Base-by-base conservation (phyloP, 257 asterid species). In the Anisodus tanguticus region DNA sequence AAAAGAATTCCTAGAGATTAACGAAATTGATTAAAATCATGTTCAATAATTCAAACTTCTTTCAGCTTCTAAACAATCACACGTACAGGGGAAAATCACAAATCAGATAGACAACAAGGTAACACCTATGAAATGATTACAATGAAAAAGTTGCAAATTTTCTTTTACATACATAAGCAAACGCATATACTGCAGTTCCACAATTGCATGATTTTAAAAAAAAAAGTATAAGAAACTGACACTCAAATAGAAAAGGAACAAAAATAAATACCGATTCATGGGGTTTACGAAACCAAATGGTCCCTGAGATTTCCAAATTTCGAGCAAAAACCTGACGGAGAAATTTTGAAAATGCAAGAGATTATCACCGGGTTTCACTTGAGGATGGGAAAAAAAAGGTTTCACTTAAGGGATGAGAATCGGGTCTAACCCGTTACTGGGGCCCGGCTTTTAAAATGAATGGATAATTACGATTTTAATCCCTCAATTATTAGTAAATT, bases 41-140 rank as follows among this genome's bases (percentile, higher is more conserved):
- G 80, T 72, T 72, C 58, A 22, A 72, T 45, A 45, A 71, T 45
- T 71, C 58, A n/a, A n/a, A 43, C 58, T 72, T 63, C 4, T 72
- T 72, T 47, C 59, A 45, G 59, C 10, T 72, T 47, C 59, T 70
- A 17, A 37, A 70, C 15, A 70, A 17, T 43, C 57, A 43, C 79
- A 68, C 22, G 47, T 45, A 71, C 6, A 45, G 9, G 2, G 2
- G 0, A 41, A 41, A 70, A 31, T 31, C 35, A 31, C 35, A 31
- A 31, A 31, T 31, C 35, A 31, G 35, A 31, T 31, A 31, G 10
- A 54, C 58, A 54, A 11, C 57, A 54, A 54, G 4, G 13, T 53
- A 63, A 22, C 9, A 58, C 11, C 57, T 66, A 15, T 11, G 8
- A 66, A 26, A 22, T 63, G 16, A 64, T 64, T 64, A 31, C 71